Base-by-base conservation (phyloP, 1,284 basidiomycete species). In the Cutaneotrichosporon spelunceum region DNA sequence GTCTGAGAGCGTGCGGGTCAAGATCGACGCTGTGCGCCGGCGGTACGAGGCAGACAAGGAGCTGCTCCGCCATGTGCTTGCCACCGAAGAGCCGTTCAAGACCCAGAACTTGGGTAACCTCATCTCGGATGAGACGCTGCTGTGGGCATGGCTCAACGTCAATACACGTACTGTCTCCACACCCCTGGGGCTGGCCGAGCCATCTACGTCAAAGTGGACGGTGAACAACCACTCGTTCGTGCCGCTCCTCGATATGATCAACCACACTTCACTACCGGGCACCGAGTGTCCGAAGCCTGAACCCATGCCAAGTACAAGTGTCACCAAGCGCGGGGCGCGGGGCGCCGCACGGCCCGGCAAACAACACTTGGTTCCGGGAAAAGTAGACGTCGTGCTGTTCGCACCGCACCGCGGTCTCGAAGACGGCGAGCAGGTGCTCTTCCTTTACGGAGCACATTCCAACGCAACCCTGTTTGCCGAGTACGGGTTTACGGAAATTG, bases 81-180 rank as follows among this genome's bases (percentile, higher is more conserved):
- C 74, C 33, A 56, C 39, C 16, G 61, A 61, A 29, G 64, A 74
- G 45, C 69, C 71, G 11, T 75, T 75, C 68, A 67, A 67, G 56
- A 61, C 62, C 19, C 73, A 76, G 53, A 60, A 61, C 23, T 53
- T 76, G 19, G 49, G 58, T 23, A 55, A 62, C 11, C 59, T 58
- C 30, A 64, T 78, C 14, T 70, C 55, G 54, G 61, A 67, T 68
- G 62, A 72, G 56, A 83, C 86, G 63, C 88, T 85, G 66, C 75
- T 90, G 9, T 93, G 91, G 91, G 89, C 85, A 10, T 94, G 92
- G 92, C 82, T 94, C 23, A 92, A 87, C 72, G 91, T 93, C 63
- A 94, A 94, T 74, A 93, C 91, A 7, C 85, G 91, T 60, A 91
- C 88, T 70, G 84, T 93, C 24, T 90, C 89, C 72, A 83, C 89